A percentile compares a stretch with the other conserved stretches of the same genome.
phyloP scores from a whole-genome alignment of 2,329 filamentous ascomycete genomes.

The Colletotrichum somersetense region DNA sequence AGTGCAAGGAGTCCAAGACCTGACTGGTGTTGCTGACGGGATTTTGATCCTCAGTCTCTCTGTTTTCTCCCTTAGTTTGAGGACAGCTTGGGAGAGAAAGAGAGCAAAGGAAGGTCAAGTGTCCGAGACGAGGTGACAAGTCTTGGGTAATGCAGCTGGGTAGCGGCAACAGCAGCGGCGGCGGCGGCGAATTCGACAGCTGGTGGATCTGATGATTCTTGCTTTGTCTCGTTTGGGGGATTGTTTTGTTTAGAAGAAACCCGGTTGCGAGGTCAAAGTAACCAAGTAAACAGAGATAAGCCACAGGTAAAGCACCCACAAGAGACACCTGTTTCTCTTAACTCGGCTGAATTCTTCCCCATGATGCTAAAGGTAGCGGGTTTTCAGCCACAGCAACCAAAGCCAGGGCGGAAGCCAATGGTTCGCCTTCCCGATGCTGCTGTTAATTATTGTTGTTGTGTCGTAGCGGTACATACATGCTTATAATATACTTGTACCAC shows the following conservation, averaged over 20 bases:
- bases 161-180: slow-evolving; percentile 3
- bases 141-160: neutral
- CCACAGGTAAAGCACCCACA: neutral
- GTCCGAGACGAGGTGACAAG: slow-evolving; percentile 1
- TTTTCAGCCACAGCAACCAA: slow-evolving; percentile 14
- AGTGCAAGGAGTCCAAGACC: slow-evolving; percentile 4
- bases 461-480: too few species aligned
- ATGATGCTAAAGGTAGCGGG: slow-evolving; percentile 16
- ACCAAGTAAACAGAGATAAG: slow-evolving; percentile 18
- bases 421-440: neutral
- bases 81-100: neutral
- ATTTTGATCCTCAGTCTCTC: neutral
- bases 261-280: slow-evolving; percentile 5
- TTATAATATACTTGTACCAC: neutral
- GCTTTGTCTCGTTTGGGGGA: slow-evolving; percentile 1
- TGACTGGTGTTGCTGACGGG: neutral
- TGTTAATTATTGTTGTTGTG: neutral
- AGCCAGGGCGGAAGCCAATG: neutral
- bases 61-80: neutral
- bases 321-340: too few species aligned
- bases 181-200: neutral
- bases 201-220: slow-evolving; percentile 5
- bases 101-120: slow-evolving; percentile 11
- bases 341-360: neutral
- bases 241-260: slow-evolving; percentile 25